A percentile compares a stretch with the other conserved stretches of the same genome.
phyloP scores from a whole-genome alignment of 768 basidiomycete species.

The Psilocybe tampanensis region DNA sequence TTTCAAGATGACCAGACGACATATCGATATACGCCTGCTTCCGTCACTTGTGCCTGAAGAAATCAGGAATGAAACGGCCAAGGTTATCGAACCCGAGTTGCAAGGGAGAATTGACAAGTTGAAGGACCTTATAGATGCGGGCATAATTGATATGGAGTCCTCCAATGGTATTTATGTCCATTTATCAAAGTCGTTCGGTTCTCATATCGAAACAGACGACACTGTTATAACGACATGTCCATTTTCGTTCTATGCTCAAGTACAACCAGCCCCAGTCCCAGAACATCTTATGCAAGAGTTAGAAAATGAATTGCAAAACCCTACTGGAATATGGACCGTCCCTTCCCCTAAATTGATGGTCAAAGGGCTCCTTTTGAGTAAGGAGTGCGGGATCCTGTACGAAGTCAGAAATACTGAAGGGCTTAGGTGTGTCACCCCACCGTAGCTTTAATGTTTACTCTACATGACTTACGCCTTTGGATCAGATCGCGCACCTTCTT shows the following conservation, averaged over 20 bases:
- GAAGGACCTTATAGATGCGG: constrained; percentile 65
- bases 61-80: constrained; percentile 59
- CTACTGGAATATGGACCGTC: constrained; percentile 70
- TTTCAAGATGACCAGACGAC: constrained; percentile 37
- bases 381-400: constrained; percentile 77
- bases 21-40: constrained; percentile 66
- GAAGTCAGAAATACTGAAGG: constrained; percentile 69
- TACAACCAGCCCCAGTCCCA: constrained; percentile 56
- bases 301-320: constrained; percentile 73
- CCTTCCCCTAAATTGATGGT: constrained; percentile 57
- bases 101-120: constrained; percentile 58
- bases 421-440: constrained; percentile 49
- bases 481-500: constrained; percentile 65
- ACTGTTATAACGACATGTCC: constrained; percentile 55
- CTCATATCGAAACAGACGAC: constrained; percentile 38
- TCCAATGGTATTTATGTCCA: constrained; percentile 14
- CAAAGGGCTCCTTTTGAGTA: constrained; percentile 72
- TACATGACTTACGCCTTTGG: background rate
- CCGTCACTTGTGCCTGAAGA: constrained; percentile 65
- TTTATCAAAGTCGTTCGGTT: background rate
- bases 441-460: constrained; percentile 8
- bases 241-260: constrained; percentile 67
- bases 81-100: constrained; percentile 61
- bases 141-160: constrained; percentile 56
- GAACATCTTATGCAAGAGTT: constrained; percentile 63